A percentile compares a stretch with the other conserved stretches of the same genome.
Evolutionary conservation across 192 early-diverging fungal genomes (phyloP).

Genomic region (Jimgerdemannia lactiflua): DNA sequence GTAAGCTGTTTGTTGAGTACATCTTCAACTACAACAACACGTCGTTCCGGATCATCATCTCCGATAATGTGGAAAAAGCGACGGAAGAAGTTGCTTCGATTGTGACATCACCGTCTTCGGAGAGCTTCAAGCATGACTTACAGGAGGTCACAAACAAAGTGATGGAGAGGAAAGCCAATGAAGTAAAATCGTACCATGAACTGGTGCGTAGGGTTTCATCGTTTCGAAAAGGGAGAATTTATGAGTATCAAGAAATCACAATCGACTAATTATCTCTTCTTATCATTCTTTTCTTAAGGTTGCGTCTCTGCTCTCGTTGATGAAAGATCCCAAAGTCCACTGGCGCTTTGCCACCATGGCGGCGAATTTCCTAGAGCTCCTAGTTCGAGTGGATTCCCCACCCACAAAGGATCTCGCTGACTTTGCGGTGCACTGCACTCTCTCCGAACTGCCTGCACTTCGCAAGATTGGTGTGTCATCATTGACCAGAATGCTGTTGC

Average conservation of each 20-base stretch:
- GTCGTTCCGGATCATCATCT: constrained; percentile 41
- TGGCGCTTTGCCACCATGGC: constrained; percentile 85
- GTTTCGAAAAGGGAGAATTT: no score
- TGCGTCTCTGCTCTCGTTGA: constrained; percentile 52
- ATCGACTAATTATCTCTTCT: constrained; percentile 1
- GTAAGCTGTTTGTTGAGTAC: constrained; percentile 62
- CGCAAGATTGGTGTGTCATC: constrained; percentile 63
- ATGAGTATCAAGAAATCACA: no score
- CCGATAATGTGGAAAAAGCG: constrained; percentile 19
- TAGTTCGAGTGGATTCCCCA: constrained; percentile 56
- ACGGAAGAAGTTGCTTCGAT: constrained; percentile 11
- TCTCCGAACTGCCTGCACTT: constrained; percentile 72
- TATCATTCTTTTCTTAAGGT: constrained; percentile 2
- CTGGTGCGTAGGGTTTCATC: constrained; percentile 10
- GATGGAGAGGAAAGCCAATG: constrained; percentile 19
- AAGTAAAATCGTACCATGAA: constrained; percentile 36
- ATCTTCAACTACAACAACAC: constrained; percentile 45
- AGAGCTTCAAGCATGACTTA: neutral
- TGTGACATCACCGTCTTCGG: neutral
- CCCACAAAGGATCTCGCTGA: constrained; percentile 50
- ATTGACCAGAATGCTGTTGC: constrained; percentile 57
- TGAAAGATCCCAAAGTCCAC: constrained; percentile 61
- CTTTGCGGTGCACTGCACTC: constrained; percentile 57
- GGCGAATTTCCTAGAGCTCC: constrained; percentile 75
- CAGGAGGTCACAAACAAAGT: constrained; percentile 1